These are phyloP conservation scores for Aschersonia sp. DNA, from an alignment of 2,329 filamentous ascomycete species.

Conservation along the genomic window DNA sequence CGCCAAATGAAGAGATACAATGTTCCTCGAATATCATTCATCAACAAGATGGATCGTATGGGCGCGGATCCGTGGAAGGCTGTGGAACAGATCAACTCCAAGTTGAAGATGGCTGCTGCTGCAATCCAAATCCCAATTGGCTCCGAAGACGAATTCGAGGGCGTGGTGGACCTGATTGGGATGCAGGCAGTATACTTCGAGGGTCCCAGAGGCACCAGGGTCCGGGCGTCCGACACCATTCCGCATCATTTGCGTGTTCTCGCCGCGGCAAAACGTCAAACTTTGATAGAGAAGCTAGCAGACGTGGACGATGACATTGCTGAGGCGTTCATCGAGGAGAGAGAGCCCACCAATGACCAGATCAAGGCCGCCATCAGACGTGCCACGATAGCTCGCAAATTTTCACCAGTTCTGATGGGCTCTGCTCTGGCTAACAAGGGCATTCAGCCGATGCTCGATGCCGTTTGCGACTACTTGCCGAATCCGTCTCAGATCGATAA, in stretches of 20 bases:
- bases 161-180: slow-evolving; percentile 80
- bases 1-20: slow-evolving; percentile 98
- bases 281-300: slow-evolving; percentile 84
- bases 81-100: slow-evolving; percentile 92
- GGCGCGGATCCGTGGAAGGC: slow-evolving; percentile 97
- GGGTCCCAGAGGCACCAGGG: slow-evolving; percentile 62
- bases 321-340: slow-evolving; percentile 83
- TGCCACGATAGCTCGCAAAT: slow-evolving; percentile 77
- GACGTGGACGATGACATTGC: slow-evolving; percentile 98
- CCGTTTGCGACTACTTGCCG: slow-evolving; percentile 88
- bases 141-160: slow-evolving; percentile 77
- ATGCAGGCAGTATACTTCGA: slow-evolving; percentile 94
- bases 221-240: slow-evolving; percentile 64
- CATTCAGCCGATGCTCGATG: slow-evolving; percentile 92
- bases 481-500: slow-evolving; percentile 86
- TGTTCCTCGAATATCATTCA: slow-evolving; percentile 84
- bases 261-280: slow-evolving; percentile 66
- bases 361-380: slow-evolving; percentile 87
- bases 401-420: slow-evolving; percentile 92
- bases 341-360: slow-evolving; percentile 62
- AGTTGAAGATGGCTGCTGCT: slow-evolving; percentile 83
- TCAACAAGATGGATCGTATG: slow-evolving; percentile 99
- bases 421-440: slow-evolving; percentile 89
- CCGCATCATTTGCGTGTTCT: slow-evolving; percentile 66
- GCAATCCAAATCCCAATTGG: slow-evolving; percentile 93